Evolutionary conservation across 192 early-diverging fungal genomes (phyloP), one percentile per base, ranked within the genome.

Genomic region (Gryganskiella cystojenkinii): DNA sequence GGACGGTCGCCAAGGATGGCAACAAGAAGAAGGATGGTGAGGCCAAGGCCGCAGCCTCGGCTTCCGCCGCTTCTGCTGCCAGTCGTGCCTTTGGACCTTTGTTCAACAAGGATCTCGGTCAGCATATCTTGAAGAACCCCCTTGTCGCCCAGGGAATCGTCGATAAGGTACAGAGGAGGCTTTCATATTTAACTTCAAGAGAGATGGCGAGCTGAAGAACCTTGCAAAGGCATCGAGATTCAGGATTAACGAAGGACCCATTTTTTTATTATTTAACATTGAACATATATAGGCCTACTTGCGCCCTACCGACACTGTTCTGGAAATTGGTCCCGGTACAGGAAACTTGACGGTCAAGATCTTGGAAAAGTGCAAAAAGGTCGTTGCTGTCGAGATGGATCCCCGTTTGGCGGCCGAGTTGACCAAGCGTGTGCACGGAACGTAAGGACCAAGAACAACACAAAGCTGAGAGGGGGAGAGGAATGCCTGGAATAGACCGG

Each of bases 81-180:
- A 81, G 73, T 46, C 73, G 85, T 60, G 84, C 87, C 7, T 92
- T 93, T 82, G 94, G 94, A 5, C 96, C 97, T 31, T 80, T 98
- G 59, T 97, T 97, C 84, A 95, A 98, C 89, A 99, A 99, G 83
- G 91, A 92, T 56, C 88, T 98, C 22, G 96, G 97, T 65, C 97
- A 99, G 83, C 98, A 99, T 71, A 99, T 99, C 76, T 85, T 99
- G 44, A 98, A 96, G 80, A 99, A 99, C 84, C 98, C 98, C 42
- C 84, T 99, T 20, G 95, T 99, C 3, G 95, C 95, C 46, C 91
- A 95, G 79, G 92, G 93, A 31, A 99, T 99, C 69, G 92, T 99
- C 22, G 98, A 98, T 67, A 99, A 98, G 88, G 97, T 94, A 83
- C 34, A 52, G 34, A 82, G 81, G 49, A 24, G 43, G n/a, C n/a